These are phyloP conservation scores for Talaromyces sp. DNA, from an alignment of 2,329 filamentous ascomycete species.

Conservation along the genomic window DNA sequence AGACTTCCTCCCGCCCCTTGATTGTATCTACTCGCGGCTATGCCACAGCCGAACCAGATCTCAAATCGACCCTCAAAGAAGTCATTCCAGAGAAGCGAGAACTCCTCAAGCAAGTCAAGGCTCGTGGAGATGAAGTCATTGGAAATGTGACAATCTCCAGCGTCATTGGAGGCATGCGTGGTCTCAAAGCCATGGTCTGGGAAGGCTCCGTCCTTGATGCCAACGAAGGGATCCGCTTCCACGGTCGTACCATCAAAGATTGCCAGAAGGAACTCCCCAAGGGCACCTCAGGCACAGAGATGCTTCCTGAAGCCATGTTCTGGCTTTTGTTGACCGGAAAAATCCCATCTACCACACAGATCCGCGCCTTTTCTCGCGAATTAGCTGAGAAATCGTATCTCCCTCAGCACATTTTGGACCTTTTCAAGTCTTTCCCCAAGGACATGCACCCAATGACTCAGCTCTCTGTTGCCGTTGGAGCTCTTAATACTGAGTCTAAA, in stretches of 20 bases:
- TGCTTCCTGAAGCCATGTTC: conserved; percentile 99
- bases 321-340: conserved; percentile 94
- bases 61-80: conserved; percentile 81
- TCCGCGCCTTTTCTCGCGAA: conserved; percentile 77
- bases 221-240: conserved; percentile 96
- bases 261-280: conserved; percentile 93
- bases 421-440: conserved; percentile 85
- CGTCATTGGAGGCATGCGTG: conserved; percentile 93
- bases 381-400: conserved; percentile 81
- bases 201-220: conserved; percentile 96
- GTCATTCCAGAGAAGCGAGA: conserved; percentile 90
- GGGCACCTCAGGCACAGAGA: conserved; percentile 83
- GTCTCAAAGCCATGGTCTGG: conserved; percentile 97
- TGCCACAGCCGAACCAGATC: conserved; percentile 74
- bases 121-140: conserved; percentile 74
- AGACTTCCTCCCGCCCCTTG: conserved; percentile 23
- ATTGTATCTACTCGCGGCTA: conserved; percentile 30
- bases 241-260: conserved; percentile 96
- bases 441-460: conserved; percentile 98
- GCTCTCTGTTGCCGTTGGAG: conserved; percentile 89
- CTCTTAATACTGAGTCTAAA: conserved; percentile 90
- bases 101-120: conserved; percentile 89
- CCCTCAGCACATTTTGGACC: conserved; percentile 76
- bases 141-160: conserved; percentile 93
- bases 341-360: conserved; percentile 78